These are phyloP conservation scores for Heterobasidion parviporum DNA, from an alignment of 1,284 basidiomycete genomes.

Conservation along the genomic window DNA sequence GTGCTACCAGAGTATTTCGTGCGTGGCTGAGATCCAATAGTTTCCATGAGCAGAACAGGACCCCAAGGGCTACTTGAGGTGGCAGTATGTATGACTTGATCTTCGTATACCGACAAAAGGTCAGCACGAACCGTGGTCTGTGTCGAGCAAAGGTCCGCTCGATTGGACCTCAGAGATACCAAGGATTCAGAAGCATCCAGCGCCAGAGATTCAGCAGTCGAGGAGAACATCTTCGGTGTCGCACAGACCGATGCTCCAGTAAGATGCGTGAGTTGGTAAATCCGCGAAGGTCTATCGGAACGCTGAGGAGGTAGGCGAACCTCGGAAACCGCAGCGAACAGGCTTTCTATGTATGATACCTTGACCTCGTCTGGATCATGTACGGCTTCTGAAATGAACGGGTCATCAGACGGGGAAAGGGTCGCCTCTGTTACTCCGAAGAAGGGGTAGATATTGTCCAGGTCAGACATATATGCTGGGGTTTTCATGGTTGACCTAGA, in stretches of 20 bases:
- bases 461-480: too few species aligned
- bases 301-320: not conserved
- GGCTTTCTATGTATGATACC: not conserved
- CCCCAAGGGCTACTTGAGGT: not conserved
- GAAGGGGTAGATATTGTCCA: not conserved
- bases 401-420: not conserved
- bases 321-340: not conserved
- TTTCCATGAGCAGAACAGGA: not conserved
- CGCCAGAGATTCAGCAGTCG: not conserved
- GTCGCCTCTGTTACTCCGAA: not conserved
- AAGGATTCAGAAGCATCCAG: not conserved
- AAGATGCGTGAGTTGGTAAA: not conserved
- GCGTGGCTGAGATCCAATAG: not conserved
- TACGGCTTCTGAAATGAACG: not conserved
- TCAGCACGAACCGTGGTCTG: not conserved
- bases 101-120: not conserved
- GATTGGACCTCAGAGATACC: not conserved
- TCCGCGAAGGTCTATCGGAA: not conserved
- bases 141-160: not conserved
- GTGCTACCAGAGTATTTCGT: not conserved
- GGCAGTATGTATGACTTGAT: not conserved
- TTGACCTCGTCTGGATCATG: not conserved
- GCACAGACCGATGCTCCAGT: not conserved
- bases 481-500: not conserved
- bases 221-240: not conserved